Base-by-base conservation (phyloP, 306 rosid species). In the Hippophae gyantsensis region DNA sequence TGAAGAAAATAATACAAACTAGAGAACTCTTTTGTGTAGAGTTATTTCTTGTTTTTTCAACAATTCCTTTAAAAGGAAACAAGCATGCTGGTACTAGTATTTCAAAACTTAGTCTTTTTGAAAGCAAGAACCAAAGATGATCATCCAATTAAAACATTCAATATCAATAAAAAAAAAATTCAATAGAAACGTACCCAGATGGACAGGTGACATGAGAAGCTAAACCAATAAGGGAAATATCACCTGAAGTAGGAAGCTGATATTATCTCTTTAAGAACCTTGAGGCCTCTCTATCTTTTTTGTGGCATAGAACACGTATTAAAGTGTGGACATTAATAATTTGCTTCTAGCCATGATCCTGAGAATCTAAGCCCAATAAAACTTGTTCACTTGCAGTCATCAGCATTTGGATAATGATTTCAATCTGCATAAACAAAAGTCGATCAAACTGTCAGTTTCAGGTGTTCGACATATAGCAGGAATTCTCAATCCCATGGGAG, bases 241-340 rank as follows among this genome's bases (percentile, higher is more conserved):
- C 54, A 81, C 86, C 86, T 71, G 86, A 74, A 61, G 69, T 48
- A 10, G 86, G 86, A 61, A 81, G 80, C 68, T 77, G 75, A 74
- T 77, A 81, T 25, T 71, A 68, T 44, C 69, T 61, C 74, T 77
- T 74, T 44, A 81, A 73, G 63, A 77, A 81, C 52, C 41, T 58
- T 46, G 83, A 81, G 72, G 86, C 83, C 62, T 77, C 76, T 25
- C 57, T 69, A 56, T 81, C 83, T 66, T 77, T 81, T 69, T 77
- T 77, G 81, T 81, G 86, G 74, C 83, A 81, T 40, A 81, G 53
- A 52, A 81, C 56, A 54, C 83, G 78, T 54, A 81, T 62, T 48
- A 77, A 65, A 26, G 78, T 72, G 55, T 77, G 83, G 8, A 79
- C 74, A 14, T 72, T 78, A 6, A 70, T 54, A 38, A 80, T 61